These are phyloP conservation scores for Penicillium carneum DNA, from an alignment of 2,329 filamentous ascomycete species.

Conservation along the genomic window DNA sequence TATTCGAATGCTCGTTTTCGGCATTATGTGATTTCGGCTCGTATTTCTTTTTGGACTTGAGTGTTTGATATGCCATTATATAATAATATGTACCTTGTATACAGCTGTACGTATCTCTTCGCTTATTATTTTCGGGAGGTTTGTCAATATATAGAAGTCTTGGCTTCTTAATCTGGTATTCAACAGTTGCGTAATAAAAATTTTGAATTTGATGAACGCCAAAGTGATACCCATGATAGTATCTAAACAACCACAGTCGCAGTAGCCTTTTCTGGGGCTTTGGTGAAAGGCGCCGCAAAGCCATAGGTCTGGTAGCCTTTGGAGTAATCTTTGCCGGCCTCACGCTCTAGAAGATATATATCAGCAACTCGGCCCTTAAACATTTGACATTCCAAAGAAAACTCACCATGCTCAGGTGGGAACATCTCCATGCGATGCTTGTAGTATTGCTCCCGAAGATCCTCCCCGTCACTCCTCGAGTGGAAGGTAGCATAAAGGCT, in stretches of 20 bases:
- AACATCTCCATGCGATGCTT: constrained; percentile 36
- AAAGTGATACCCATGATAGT: not conserved
- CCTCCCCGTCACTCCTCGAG: constrained; percentile 28
- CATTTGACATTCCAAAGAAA: not conserved
- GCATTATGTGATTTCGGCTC: not conserved
- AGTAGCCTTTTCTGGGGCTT: constrained; percentile 1
- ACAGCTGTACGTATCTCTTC: not conserved
- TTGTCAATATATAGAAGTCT: not conserved
- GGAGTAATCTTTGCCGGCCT: constrained; percentile 34
- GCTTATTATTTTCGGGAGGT: too few species aligned
- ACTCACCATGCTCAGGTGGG: constrained; percentile 38
- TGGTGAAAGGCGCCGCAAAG: constrained; percentile 36
- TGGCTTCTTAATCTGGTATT: not conserved
- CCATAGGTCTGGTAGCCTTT: constrained; percentile 35
- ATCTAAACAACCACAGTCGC: not conserved
- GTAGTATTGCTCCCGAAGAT: constrained; percentile 37
- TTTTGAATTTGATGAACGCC: not conserved
- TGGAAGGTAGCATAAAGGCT: constrained; percentile 43
- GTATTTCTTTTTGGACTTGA: not conserved
- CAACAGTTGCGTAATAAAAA: not conserved
- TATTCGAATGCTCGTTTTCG: not conserved
- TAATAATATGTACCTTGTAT: not conserved
- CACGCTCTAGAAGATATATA: constrained; percentile 25
- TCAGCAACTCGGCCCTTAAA: not conserved
- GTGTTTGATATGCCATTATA: not conserved